Conservation (phyloP, 2,329 filamentous ascomycete species). For the Botrytis medusae region DNA sequence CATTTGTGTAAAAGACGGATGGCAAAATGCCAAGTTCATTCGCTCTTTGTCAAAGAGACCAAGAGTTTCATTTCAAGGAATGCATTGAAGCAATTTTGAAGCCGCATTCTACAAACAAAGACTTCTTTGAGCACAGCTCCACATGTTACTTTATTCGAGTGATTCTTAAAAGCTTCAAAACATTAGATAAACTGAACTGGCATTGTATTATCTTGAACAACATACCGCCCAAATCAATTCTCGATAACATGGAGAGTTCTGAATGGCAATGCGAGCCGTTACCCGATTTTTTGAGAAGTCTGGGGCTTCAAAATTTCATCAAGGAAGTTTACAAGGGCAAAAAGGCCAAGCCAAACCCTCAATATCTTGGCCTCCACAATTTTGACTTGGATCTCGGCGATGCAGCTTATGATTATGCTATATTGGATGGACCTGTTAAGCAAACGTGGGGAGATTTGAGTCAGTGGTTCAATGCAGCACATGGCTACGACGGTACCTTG, state of each 20-base stretch:
- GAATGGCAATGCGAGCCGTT: not conserved
- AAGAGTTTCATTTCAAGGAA: constrained; percentile 8
- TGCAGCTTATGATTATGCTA: not conserved
- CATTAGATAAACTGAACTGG: not conserved
- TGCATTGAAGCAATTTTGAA: not conserved
- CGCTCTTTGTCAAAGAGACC: not conserved
- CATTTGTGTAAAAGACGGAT: not conserved
- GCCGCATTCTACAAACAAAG: constrained; percentile 17
- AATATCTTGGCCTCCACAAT: not conserved
- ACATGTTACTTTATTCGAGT: not conserved
- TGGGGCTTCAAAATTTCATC: not conserved
- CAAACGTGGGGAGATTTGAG: not conserved
- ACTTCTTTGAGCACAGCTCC: constrained; percentile 7
- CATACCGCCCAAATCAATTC: not conserved
- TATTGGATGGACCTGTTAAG: not conserved
- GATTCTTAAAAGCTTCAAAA: not conserved
- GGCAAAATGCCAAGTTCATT: not conserved
- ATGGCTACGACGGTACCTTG: not conserved
- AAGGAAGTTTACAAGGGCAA: not conserved
- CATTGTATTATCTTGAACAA: not conserved
- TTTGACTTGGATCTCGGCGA: constrained; percentile 6
- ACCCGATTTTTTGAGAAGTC: not conserved
- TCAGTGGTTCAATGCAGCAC: not conserved
- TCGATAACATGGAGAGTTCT: not conserved
- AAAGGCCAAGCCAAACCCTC: not conserved